Evolutionary conservation across 257 asterid genomes (phyloP).

Genomic region (Cruciata laevipes): DNA sequence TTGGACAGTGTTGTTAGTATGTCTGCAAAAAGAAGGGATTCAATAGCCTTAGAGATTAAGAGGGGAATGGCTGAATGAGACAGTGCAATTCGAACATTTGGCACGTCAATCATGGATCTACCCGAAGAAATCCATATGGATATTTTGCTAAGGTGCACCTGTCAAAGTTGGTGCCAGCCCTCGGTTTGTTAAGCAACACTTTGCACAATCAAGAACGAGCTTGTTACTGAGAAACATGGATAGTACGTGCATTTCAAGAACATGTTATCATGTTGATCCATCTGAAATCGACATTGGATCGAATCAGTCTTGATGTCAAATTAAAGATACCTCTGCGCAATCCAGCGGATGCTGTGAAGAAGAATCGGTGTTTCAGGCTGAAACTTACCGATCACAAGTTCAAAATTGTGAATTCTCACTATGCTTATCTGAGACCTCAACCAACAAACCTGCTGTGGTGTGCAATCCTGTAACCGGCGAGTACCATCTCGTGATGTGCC

Average conservation of each 20-base stretch:
- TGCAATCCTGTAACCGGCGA: constrained; percentile 20
- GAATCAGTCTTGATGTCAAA: constrained; percentile 7
- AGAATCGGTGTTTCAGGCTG: constrained; percentile 9
- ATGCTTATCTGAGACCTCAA: constrained; percentile 8
- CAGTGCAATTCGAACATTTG: background rate
- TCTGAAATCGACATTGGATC: background rate
- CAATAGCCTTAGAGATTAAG: background rate
- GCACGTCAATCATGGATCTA: constrained; percentile 8
- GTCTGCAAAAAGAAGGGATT: constrained; percentile 1
- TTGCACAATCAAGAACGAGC: constrained; percentile 6
- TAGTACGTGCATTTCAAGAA: constrained; percentile 6
- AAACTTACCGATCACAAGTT: constrained; percentile 14
- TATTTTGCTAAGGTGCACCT: constrained; percentile 7
- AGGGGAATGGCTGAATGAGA: background rate
- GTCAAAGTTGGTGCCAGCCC: constrained; percentile 11
- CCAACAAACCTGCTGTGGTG: constrained; percentile 10
- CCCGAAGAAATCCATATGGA: constrained; percentile 2
- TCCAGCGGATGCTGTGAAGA: background rate
- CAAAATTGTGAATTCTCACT: constrained; percentile 13
- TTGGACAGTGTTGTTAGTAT: background rate
- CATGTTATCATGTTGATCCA: constrained; percentile 1
- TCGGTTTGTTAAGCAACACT: constrained; percentile 16
- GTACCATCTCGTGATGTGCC: background rate
- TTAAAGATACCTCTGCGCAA: constrained; percentile 9
- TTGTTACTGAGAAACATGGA: constrained; percentile 8